Conservation (phyloP, 805 yeast species). For the Kluyveromyces siamensis region DNA sequence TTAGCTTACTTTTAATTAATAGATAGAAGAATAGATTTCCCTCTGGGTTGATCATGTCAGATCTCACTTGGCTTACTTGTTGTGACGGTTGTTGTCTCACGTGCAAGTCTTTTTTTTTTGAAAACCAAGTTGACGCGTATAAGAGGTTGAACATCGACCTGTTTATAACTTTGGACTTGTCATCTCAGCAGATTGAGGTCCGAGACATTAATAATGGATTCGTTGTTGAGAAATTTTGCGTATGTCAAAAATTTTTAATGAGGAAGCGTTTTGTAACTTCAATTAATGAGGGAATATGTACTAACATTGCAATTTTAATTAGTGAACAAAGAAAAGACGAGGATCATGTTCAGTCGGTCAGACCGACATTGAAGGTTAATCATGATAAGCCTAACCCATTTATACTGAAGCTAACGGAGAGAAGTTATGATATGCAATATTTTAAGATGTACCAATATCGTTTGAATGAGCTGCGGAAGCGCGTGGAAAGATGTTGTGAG, state of each 20-base stretch:
- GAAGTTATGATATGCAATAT: conserved; percentile 48
- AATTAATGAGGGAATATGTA: background rate
- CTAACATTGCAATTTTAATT: background rate
- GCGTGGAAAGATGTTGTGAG: conserved; percentile 37
- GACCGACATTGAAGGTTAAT: conserved; percentile 10
- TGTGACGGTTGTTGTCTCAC: too few species aligned
- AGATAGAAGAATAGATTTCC: background rate
- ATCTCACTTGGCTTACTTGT: background rate
- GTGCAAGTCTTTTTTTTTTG: background rate
- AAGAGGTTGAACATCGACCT: too few species aligned
- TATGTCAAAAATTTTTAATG: conserved; percentile 1
- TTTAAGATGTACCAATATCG: conserved; percentile 49
- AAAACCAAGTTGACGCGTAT: background rate
- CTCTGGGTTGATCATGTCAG: too few species aligned
- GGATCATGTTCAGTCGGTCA: conserved; percentile 7
- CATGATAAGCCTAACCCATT: conserved; percentile 14
- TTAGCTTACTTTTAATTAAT: background rate
- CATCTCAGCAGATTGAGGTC: too few species aligned
- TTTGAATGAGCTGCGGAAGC: conserved; percentile 37
- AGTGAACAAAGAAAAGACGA: conserved; percentile 3
- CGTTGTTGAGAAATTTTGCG: conserved; percentile 6
- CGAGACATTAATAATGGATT: conserved; percentile 4
- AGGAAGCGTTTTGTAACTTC: background rate
- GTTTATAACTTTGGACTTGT: too few species aligned
- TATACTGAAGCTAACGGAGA: conserved; percentile 20